Evolutionary conservation across 805 yeast species (phyloP), one percentile per base, ranked within the genome.

Genomic region (Wickerhamiella domercqiae): DNA sequence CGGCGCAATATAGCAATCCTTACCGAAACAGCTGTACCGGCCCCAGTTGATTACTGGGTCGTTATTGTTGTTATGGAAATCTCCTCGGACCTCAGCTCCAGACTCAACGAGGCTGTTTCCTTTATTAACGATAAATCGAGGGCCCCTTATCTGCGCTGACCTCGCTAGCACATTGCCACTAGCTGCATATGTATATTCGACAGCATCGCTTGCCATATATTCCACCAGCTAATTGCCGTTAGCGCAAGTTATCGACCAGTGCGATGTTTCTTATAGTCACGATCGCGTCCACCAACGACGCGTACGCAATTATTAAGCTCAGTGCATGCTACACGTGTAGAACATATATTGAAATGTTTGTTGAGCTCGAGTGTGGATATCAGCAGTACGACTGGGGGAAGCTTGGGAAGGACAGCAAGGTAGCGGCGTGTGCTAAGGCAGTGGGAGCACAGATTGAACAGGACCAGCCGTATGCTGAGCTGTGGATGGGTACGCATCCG

Each of bases 401-500:
- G 54, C 58, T 82, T 39, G 97, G 98, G 32, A 66, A 75, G 5
- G 48, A 71, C 5, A 81, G 94, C 15, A 78, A 93, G 5, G 98
- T 86, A 36, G 98, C 98, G 3, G 76, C 69, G 55, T 87, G 74
- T 55, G 93, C 94, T 32, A 66, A 75, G 28, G 64, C 66, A 36
- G 73, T 93, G 32, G 75, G 79, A 58, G 70, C 81, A 2, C 53
- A 52, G 15, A 69, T 84, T 39, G 82, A 79, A 47, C 86, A 78
- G 50, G 37, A 66, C 28, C 72, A 75, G 53, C 97, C 98, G 7
- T 90, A 90, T 54, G 98, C 98, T 14, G 98, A 90, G 59, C 66
- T 90, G 48, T 90, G 98, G 98, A 90, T 90, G 98, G 98, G 98
- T 29, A 84, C 97, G 19, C 98, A 90, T 56, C 87, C 93, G 37